Percentiles rank a stretch among this genome's conserved stretches.
Conservation (phyloP, 768 basidiomycete species). For the Lepiota brunneoincarnata region DNA sequence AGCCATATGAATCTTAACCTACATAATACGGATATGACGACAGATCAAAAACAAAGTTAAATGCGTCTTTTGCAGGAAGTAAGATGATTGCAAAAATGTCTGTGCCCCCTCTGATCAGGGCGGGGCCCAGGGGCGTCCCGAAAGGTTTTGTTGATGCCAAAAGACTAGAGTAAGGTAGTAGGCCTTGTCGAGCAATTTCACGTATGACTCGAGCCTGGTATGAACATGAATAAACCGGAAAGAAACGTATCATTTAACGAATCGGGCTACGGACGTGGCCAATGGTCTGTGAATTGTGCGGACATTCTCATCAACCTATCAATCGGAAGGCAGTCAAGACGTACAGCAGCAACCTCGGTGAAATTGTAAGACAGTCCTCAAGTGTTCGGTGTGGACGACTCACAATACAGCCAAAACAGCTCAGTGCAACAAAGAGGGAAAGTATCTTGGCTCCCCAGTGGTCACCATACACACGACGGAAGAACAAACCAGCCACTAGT, state of each 20-base stretch:
- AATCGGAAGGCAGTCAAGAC: no score
- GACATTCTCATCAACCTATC: background rate
- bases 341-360: background rate
- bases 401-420: constrained; percentile 36
- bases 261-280: constrained; percentile 20
- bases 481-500: constrained; percentile 33
- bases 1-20: no score
- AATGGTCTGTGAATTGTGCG: constrained; percentile 18
- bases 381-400: constrained; percentile 8
- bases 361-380: background rate
- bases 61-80: no score
- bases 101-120: no score
- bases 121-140: constrained; percentile 44
- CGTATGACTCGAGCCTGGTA: constrained; percentile 41
- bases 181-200: constrained; percentile 51
- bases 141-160: constrained; percentile 48
- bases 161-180: constrained; percentile 46
- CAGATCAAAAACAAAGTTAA: no score
- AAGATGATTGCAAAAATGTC: no score
- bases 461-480: constrained; percentile 28
- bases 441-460: constrained; percentile 24
- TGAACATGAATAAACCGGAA: background rate
- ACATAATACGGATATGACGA: no score
- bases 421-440: constrained; percentile 28
- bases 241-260: background rate